These are phyloP conservation scores for Euphorbia schlechtendalii DNA, from an alignment of 441 rosid species.

Conservation along the genomic window DNA sequence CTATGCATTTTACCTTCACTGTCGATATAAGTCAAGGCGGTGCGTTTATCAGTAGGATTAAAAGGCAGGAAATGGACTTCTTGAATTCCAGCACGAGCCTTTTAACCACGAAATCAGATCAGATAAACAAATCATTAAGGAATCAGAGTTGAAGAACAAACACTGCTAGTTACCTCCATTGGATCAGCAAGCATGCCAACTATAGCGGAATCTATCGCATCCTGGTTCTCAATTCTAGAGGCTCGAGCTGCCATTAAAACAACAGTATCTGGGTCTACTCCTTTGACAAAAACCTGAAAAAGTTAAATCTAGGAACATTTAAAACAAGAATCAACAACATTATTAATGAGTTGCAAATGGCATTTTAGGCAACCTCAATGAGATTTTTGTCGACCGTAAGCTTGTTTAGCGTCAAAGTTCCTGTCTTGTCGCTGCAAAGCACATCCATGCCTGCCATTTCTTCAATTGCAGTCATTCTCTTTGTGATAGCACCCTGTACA, in stretches of 20 bases:
- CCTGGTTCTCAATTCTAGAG: conserved; percentile 83
- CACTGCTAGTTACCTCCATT: conserved; percentile 89
- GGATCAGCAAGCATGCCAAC: conserved; percentile 97
- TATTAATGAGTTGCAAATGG: neutral
- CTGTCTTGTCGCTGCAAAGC: conserved; percentile 96
- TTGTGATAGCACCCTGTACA: conserved; percentile 86
- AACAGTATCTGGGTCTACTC: conserved; percentile 76
- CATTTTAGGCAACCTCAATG: conserved; percentile 50
- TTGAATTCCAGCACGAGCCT: conserved; percentile 92
- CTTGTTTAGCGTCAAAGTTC: conserved; percentile 83
- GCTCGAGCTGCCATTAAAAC: conserved; percentile 95
- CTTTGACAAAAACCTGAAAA: conserved; percentile 74
- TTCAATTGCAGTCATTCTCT: conserved; percentile 98
- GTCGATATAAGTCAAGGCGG: conserved; percentile 80
- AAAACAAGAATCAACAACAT: neutral
- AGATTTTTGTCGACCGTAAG: no score
- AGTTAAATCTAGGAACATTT: conserved; percentile 18
- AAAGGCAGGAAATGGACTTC: conserved; percentile 94
- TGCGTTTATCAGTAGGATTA: conserved; percentile 93
- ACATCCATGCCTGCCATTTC: conserved; percentile 99
- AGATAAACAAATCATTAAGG: neutral
- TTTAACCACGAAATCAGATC: conserved; percentile 1
- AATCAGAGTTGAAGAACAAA: no score
- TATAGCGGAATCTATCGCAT: conserved; percentile 90
- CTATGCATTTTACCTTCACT: conserved; percentile 80